Evolutionary conservation across 495 filamentous ascomycete species (phyloP), one percentile per base, ranked within the genome.

Genomic region (Penicillium macrosclerotiorum): DNA sequence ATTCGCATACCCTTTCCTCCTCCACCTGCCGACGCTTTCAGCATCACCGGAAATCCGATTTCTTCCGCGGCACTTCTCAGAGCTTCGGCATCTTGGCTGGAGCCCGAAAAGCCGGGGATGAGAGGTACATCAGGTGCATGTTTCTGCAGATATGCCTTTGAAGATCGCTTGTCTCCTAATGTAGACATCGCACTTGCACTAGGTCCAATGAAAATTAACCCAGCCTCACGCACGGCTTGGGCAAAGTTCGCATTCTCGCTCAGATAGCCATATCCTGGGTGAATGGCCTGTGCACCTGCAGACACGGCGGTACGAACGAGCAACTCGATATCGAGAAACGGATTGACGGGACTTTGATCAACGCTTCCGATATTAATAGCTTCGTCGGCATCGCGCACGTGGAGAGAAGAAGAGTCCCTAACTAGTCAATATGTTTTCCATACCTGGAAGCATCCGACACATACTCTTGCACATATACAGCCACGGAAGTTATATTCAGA

Each of bases 1-100:
- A 92, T 90, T 11, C 88, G 73, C 88, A 96, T 92, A 4, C 90
- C 90, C 61, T 93, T 95, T 8, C 90, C 91, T 27, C 91, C 90
- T 26, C 90, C 91, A 1, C 90, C 91, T 55, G 86, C 89, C n/a
- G 94, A 88, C 24, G 87, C 89, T 66, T 96, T 96, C 7, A 96
- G 69, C 43, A 95, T 78, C 4, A 96, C 88, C 1, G 91, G 90
- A 47, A 84, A 95, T 9, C 83, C 81, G 50, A 95, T 86, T 51
- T 82, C 75, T 23, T 72, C 67, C 4, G 91, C 90, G 47, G 82
- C 73, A 7, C 60, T 64, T 26, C 77, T 64, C 23, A 94, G 67
- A 51, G 80, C 75, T 22, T 72, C 64, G 0, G 81, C 78, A 42
- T 80, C 77, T 59, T 94, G 89, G 26, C 89, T 83, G 0, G 59